A percentile compares a stretch with the other conserved stretches of the same genome.
These are phyloP conservation scores for Echria macrotheca DNA, from an alignment of 495 filamentous ascomycete genomes.

Conservation along the genomic window DNA sequence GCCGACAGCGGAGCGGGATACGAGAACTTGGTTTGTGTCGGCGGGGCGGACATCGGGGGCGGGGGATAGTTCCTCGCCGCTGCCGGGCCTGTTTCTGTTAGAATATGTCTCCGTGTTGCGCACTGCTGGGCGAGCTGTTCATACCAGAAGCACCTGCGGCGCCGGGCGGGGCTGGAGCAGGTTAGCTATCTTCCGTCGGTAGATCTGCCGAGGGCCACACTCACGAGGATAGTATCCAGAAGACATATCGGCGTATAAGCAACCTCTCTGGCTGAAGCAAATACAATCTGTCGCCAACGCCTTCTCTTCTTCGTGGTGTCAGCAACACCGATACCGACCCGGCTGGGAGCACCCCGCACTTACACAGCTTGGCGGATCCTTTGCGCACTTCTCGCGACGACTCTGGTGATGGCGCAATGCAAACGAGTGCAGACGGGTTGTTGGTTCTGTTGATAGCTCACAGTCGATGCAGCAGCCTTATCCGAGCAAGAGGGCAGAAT, in stretches of 20 bases:
- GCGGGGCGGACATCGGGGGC: conserved; percentile 35
- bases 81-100: not conserved
- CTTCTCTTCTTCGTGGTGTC: too few species aligned
- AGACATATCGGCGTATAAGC: conserved; percentile 23
- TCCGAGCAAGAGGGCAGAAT: too few species aligned
- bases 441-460: too few species aligned
- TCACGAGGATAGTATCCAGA: conserved; percentile 31
- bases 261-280: too few species aligned
- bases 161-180: conserved; percentile 20
- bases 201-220: conserved; percentile 3
- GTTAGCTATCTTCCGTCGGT: not conserved
- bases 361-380: conserved; percentile 10
- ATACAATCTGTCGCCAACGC: too few species aligned
- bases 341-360: conserved; percentile 15
- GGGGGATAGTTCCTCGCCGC: conserved; percentile 28
- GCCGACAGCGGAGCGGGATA: conserved; percentile 34
- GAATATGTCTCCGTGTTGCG: not conserved
- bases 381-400: not conserved
- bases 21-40: conserved; percentile 42
- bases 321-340: too few species aligned
- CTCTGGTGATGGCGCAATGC: not conserved
- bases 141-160: conserved; percentile 23
- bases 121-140: conserved; percentile 2
- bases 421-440: too few species aligned
- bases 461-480: too few species aligned